Conservation (phyloP, 768 basidiomycete species). For the Pleurotus citrinopileatus region DNA sequence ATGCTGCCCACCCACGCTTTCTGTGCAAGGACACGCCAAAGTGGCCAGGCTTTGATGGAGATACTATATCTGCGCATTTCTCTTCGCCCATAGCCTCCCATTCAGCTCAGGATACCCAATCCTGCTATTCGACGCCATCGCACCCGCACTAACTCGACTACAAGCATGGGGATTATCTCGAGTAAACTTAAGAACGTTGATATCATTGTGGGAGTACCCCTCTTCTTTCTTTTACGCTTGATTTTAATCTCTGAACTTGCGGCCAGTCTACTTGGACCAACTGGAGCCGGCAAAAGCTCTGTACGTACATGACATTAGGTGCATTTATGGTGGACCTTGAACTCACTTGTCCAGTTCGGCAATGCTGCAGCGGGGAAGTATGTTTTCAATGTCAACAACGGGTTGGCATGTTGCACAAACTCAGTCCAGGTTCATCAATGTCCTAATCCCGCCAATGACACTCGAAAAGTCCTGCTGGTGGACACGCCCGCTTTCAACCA, state of each 20-base stretch:
- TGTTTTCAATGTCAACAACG: conserved; percentile 13
- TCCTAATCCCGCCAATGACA: conserved; percentile 20
- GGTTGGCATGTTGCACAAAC: conserved; percentile 35
- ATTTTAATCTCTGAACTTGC: background rate
- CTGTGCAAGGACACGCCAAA: too few relatives aligned
- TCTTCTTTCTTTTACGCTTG: too few relatives aligned
- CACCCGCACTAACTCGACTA: too few relatives aligned
- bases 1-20: too few relatives aligned
- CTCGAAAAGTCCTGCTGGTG: conserved; percentile 31
- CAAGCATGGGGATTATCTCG: background rate
- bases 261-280: conserved; percentile 24
- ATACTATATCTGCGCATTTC: too few relatives aligned
- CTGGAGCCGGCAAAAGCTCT: conserved; percentile 27
- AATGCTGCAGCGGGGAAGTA: conserved; percentile 16
- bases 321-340: too few relatives aligned
- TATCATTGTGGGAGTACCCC: background rate
- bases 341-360: too few relatives aligned
- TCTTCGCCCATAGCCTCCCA: too few relatives aligned
- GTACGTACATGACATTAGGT: conserved; percentile 19
- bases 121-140: too few relatives aligned
- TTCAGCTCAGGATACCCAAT: too few relatives aligned
- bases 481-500: conserved; percentile 37
- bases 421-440: conserved; percentile 28
- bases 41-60: too few relatives aligned
- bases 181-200: background rate